Base-by-base conservation (phyloP, 1,284 basidiomycete species). In the Anthracocystis setariae region DNA sequence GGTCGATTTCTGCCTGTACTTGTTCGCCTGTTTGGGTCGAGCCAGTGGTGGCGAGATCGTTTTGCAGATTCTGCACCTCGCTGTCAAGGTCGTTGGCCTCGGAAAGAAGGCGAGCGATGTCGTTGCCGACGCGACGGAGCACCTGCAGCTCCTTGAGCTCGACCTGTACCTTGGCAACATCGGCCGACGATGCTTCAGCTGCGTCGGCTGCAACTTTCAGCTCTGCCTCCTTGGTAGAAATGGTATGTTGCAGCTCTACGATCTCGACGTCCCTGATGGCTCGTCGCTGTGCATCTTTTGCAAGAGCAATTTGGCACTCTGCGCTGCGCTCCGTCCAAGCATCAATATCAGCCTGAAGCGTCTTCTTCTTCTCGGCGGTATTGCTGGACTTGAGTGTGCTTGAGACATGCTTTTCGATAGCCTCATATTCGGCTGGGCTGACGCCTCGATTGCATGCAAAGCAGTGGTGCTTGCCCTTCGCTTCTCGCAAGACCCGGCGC, bases 361-460 rank as follows among this genome's bases (percentile, higher is more conserved):
- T 84, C 25, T 85, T 74, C 42, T 90, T 81, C 57, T 90, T 88
- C 2, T 82, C 84, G 59, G 87, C 78, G 24, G 86, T 76, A 46
- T 85, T 82, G 40, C 73, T 74, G 40, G 82, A 71, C 42, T 71
- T 62, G 24, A 70, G 52, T 13, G 57, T 62, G 27, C 35, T 50
- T 21, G 66, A 51, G 47, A 84, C 82, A 48, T 82, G 81, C 33
- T 70, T 70, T 39, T 83, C 80, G 54, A 85, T 81, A 1, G 66
- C 76, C 4, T 61, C 70, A 47, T 82, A 67, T 62, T 94, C 92
- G 9, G 85, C 82, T 29, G 87, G 86, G 18, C 87, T 85, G 78
- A 97, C 85, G 25, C 85, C 85, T 5, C 94, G 88, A 69, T 89
- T 88, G 81, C 94, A 97, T 4, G 89, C 89, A 20, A 88, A 85